A percentile compares a stretch with the other conserved stretches of the same genome.
Evolutionary conservation across 768 basidiomycete genomes (phyloP).

Genomic region (Rickenella mellea): DNA sequence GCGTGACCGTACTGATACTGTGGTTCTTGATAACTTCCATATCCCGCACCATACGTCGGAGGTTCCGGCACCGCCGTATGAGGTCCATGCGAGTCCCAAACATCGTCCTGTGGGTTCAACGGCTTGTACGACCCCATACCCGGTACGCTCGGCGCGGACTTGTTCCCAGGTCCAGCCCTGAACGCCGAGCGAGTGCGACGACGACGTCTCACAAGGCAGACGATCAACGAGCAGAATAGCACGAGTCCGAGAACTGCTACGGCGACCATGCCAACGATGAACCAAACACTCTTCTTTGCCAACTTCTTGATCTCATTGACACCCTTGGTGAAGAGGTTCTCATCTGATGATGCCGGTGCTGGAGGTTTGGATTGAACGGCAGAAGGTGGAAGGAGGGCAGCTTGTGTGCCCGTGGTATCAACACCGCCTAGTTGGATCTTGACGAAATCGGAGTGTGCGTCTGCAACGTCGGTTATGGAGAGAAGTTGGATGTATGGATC

Average conservation of each 20-base stretch:
- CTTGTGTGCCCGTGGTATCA: conserved; percentile 16
- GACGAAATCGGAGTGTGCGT: conserved; percentile 25
- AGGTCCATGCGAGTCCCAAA: no score
- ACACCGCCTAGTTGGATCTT: conserved; percentile 18
- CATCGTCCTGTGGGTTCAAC: no score
- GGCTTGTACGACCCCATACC: not conserved
- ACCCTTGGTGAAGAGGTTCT: conserved; percentile 5
- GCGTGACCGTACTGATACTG: no score
- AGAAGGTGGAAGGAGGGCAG: conserved; percentile 13
- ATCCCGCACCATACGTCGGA: no score
- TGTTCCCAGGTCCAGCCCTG: no score
- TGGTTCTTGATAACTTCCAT: no score
- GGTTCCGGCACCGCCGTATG: no score
- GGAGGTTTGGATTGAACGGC: no score
- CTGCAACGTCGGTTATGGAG: conserved; percentile 14
- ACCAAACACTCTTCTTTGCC: conserved; percentile 14
- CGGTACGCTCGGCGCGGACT: no score
- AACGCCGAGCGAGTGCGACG: not conserved
- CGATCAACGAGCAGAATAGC: conserved; percentile 9
- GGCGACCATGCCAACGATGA: conserved; percentile 18
- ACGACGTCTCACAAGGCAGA: not conserved
- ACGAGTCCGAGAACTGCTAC: conserved; percentile 11
- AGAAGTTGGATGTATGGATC: conserved; percentile 26
- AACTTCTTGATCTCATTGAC: conserved; percentile 8
- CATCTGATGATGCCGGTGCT: conserved; percentile 5